Conservation (phyloP, 805 yeast genomes). For the Candida caryicola region DNA sequence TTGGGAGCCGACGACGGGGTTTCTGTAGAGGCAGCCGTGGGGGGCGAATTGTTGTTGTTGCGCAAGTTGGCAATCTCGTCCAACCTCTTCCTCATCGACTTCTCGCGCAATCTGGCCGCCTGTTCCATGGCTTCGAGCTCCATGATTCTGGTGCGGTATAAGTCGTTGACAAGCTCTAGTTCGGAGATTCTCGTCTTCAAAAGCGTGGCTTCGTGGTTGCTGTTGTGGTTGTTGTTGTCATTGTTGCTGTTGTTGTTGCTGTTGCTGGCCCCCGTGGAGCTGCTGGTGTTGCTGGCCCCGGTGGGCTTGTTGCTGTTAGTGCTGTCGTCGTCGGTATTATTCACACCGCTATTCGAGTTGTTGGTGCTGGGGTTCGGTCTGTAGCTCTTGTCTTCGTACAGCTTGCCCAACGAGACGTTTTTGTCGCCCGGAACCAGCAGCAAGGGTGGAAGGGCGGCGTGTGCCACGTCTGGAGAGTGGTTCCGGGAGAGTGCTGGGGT, state of each 20-base stretch:
- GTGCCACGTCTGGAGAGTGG: slow-evolving; percentile 25
- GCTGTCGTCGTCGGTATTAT: slow-evolving; percentile 6
- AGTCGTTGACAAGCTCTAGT: slow-evolving; percentile 84
- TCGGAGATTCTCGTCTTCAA: slow-evolving; percentile 80
- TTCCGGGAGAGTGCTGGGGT: slow-evolving; percentile 20
- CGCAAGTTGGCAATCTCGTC: slow-evolving; percentile 42
- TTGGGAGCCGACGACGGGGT: not conserved
- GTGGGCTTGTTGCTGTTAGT: slow-evolving; percentile 12
- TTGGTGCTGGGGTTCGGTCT: not conserved
- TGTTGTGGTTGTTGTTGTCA: slow-evolving; percentile 5
- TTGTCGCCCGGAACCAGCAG: slow-evolving; percentile 20
- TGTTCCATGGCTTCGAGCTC: slow-evolving; percentile 74
- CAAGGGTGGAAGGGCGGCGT: slow-evolving; percentile 22
- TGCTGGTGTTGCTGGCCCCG: slow-evolving; percentile 11
- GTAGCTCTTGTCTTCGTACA: not conserved
- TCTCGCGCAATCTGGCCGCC: slow-evolving; percentile 52
- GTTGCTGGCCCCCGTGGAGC: slow-evolving; percentile 6
- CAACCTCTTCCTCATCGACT: slow-evolving; percentile 45
- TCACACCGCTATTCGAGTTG: not conserved
- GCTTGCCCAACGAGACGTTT: slow-evolving; percentile 15
- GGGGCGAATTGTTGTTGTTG: slow-evolving; percentile 1
- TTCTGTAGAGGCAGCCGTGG: not conserved
- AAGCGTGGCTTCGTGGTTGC: slow-evolving; percentile 31
- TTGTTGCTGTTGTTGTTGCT: slow-evolving; percentile 12
- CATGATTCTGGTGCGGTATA: slow-evolving; percentile 76